A percentile compares a stretch with the other conserved stretches of the same genome.
These are phyloP conservation scores for Neovahlkampfia damariscottae DNA, from an alignment of 78 protist genomes.

Conservation along the genomic window DNA sequence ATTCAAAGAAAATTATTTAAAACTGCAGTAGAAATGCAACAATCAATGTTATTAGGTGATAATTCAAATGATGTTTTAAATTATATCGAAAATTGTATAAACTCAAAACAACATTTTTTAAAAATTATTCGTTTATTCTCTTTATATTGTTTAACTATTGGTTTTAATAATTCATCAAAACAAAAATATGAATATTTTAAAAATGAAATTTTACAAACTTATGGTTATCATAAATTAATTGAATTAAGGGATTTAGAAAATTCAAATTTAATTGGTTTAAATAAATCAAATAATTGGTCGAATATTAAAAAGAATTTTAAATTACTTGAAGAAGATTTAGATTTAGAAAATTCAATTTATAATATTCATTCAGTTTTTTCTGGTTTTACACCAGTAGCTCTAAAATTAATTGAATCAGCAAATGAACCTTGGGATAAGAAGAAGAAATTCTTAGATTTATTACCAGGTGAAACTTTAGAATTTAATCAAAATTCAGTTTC, in stretches of 20 bases:
- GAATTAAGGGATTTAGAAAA: slow-evolving; percentile 36
- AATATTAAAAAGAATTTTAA: slow-evolving; percentile 24
- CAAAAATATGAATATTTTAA: slow-evolving; percentile 23
- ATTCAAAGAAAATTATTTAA: slow-evolving; percentile 18
- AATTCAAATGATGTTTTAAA: neutral
- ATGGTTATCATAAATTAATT: slow-evolving; percentile 46
- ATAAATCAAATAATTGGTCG: neutral
- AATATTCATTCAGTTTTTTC: slow-evolving; percentile 20
- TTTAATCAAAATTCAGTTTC: neutral
- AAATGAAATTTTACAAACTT: slow-evolving; percentile 36
- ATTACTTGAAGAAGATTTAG: slow-evolving; percentile 31
- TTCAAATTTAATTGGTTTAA: slow-evolving; percentile 16
- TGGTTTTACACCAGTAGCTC: slow-evolving; percentile 73
- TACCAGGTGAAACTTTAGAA: slow-evolving; percentile 23
- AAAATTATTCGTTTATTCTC: slow-evolving; percentile 54
- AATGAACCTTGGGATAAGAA: neutral
- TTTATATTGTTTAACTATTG: slow-evolving; percentile 32
- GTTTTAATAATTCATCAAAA: slow-evolving; percentile 25
- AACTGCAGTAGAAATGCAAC: slow-evolving; percentile 44
- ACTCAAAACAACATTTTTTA: slow-evolving; percentile 17
- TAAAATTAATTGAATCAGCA: slow-evolving; percentile 48
- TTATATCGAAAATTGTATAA: slow-evolving; percentile 50
- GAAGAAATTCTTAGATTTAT: neutral
- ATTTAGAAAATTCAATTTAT: neutral
- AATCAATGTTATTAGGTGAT: neutral